These are phyloP conservation scores for Fonticula alba DNA, from an alignment of 78 protist genomes.

Conservation along the genomic window DNA sequence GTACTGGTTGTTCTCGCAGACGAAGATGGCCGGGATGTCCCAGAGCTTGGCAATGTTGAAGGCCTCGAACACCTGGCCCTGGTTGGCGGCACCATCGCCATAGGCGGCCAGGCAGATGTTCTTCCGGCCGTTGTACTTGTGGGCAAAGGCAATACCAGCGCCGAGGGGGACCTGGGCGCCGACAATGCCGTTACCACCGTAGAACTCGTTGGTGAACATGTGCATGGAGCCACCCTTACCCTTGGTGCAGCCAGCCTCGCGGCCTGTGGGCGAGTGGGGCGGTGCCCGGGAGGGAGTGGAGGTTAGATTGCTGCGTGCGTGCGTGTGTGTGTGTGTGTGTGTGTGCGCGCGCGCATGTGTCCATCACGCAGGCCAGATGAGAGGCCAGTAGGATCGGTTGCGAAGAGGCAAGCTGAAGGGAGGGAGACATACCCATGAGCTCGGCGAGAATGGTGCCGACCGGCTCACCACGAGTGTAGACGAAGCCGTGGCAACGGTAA, in stretches of 20 bases:
- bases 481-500: conserved; percentile 76
- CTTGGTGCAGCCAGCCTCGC: conserved; percentile 42
- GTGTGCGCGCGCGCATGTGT: not conserved
- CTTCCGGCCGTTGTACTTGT: conserved; percentile 33
- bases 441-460: conserved; percentile 46
- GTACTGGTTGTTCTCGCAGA: conserved; percentile 84
- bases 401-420: not conserved
- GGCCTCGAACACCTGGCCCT: conserved; percentile 53
- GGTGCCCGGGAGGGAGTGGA: too few species aligned
- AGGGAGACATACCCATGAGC: conserved; percentile 41
- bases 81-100: conserved; percentile 95
- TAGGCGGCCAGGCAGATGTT: conserved; percentile 43
- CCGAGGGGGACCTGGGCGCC: conserved; percentile 86
- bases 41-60: conserved; percentile 82
- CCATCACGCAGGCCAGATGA: not conserved
- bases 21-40: conserved; percentile 71
- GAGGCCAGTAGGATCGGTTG: not conserved
- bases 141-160: conserved; percentile 72
- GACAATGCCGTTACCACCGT: conserved; percentile 94
- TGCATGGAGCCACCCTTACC: conserved; percentile 96
- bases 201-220: conserved; percentile 66
- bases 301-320: not conserved
- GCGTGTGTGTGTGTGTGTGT: not conserved
- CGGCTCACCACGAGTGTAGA: conserved; percentile 54
- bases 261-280: not conserved